Evolutionary conservation across 2,329 filamentous ascomycete species (phyloP).

Genomic region (Corynespora cassiicola): DNA sequence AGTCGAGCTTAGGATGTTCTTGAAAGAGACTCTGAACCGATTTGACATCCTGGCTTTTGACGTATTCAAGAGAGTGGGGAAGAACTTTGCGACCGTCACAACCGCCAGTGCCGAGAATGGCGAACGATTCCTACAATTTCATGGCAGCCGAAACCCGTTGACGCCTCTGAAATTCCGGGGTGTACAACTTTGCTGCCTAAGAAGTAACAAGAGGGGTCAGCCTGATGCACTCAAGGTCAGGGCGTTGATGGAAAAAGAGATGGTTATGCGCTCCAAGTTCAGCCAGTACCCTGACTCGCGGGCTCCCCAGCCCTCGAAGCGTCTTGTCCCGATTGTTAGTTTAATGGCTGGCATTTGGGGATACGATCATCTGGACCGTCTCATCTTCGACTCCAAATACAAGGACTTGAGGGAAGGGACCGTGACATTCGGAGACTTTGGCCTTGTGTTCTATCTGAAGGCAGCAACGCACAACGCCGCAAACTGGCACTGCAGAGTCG

Average conservation of each 20-base stretch:
- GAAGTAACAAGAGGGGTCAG: conserved; percentile 25
- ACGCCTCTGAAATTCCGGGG: conserved; percentile 13
- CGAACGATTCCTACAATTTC: conserved; percentile 49
- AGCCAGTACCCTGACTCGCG: conserved; percentile 17
- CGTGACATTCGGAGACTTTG: conserved; percentile 41
- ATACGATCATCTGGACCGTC: conserved; percentile 35
- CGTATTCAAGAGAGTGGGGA: conserved; percentile 48
- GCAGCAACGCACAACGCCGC: conserved; percentile 2
- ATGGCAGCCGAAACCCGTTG: conserved; percentile 28
- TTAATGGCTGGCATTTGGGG: conserved; percentile 50
- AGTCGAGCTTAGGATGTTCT: conserved; percentile 48
- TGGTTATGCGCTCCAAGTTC: conserved; percentile 18
- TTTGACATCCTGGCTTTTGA: conserved; percentile 52
- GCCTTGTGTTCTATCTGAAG: conserved; percentile 32
- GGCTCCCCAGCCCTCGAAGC: conserved; percentile 16
- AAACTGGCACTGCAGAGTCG: conserved; percentile 41
- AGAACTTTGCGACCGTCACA: conserved; percentile 52
- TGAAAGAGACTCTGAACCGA: conserved; percentile 45
- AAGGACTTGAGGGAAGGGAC: conserved; percentile 49
- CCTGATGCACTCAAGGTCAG: conserved; percentile 31
- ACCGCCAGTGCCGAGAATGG: conserved; percentile 51
- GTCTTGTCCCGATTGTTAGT: conserved; percentile 33
- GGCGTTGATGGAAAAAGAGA: conserved; percentile 30
- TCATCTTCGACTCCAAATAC: conserved; percentile 51
- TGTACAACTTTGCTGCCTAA: conserved; percentile 16